A percentile compares a stretch with the other conserved stretches of the same genome.
phyloP scores from a whole-genome alignment of 805 yeast species.

The Kodamaea jinghongensis region DNA sequence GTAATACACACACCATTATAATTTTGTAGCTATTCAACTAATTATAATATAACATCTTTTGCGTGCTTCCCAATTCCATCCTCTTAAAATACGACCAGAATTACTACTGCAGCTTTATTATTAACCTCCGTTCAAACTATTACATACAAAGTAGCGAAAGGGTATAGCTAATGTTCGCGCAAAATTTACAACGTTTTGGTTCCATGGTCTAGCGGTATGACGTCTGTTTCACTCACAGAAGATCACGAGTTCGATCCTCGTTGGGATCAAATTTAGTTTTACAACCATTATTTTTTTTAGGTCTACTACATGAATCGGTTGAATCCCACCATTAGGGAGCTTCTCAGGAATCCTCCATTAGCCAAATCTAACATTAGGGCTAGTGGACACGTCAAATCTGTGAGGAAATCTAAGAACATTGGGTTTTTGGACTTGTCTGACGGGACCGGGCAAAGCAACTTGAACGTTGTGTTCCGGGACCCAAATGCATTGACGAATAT shows the following conservation, averaged over 20 bases:
- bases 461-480: slow-evolving; percentile 47
- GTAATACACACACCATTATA: no score
- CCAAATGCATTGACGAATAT: slow-evolving; percentile 15
- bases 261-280: slow-evolving; percentile 13
- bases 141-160: no score
- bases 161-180: no score
- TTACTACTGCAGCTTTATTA: no score
- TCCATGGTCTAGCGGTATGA: slow-evolving; percentile 22
- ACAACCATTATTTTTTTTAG: neutral
- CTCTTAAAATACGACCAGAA: no score
- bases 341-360: slow-evolving; percentile 30
- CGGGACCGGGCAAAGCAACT: slow-evolving; percentile 57
- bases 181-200: slow-evolving; percentile 9
- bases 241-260: slow-evolving; percentile 23
- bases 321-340: slow-evolving; percentile 12
- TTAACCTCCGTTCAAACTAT: no score
- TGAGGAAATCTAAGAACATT: slow-evolving; percentile 69
- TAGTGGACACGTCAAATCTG: slow-evolving; percentile 65
- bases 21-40: no score
- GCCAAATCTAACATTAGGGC: slow-evolving; percentile 41
- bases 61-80: no score
- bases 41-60: no score
- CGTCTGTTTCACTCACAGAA: slow-evolving; percentile 20
- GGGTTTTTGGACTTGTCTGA: slow-evolving; percentile 80
- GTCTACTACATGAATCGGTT: neutral